Conservation (phyloP, 176 grass and related monocot genomes). For the Zea luxurians region DNA sequence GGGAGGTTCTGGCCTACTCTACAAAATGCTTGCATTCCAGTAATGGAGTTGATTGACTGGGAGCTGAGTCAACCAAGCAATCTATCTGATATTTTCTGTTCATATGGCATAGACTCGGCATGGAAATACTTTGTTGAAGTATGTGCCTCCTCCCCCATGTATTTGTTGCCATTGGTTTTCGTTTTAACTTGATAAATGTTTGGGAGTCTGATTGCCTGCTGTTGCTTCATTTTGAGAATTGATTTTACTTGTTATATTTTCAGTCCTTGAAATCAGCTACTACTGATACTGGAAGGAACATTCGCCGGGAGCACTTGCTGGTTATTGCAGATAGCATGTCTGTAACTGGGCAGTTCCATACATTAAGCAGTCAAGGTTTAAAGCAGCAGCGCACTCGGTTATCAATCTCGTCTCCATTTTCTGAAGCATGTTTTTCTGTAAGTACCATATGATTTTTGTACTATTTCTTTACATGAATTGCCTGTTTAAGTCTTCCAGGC, state of each 20-base stretch:
- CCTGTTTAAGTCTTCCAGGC: slow-evolving; percentile 10
- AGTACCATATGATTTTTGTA: slow-evolving; percentile 45
- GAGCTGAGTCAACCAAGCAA: slow-evolving; percentile 58
- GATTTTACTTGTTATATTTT: slow-evolving; percentile 34
- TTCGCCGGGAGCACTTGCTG: slow-evolving; percentile 63
- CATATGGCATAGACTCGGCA: slow-evolving; percentile 78
- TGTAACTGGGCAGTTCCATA: slow-evolving; percentile 76
- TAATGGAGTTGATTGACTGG: slow-evolving; percentile 93
- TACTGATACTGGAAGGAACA: slow-evolving; percentile 63
- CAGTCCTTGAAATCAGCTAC: slow-evolving; percentile 77
- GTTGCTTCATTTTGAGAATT: slow-evolving; percentile 29
- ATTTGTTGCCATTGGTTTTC: slow-evolving; percentile 31
- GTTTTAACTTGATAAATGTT: slow-evolving; percentile 33
- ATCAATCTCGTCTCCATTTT: slow-evolving; percentile 81
- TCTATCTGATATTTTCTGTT: slow-evolving; percentile 61
- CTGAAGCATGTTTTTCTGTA: slow-evolving; percentile 91
- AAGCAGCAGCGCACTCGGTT: slow-evolving; percentile 60
- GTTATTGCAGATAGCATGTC: slow-evolving; percentile 70
- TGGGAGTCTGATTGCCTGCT: not conserved
- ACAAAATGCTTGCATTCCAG: slow-evolving; percentile 76
- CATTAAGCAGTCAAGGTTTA: slow-evolving; percentile 70
- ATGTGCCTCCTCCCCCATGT: slow-evolving; percentile 14
- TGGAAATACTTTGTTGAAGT: slow-evolving; percentile 84
- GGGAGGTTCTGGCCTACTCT: slow-evolving; percentile 69
- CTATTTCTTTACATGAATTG: slow-evolving; percentile 25